Evolutionary conservation across 2,329 filamentous ascomycete species (phyloP), one percentile per base, ranked within the genome.

Genomic region (Cadophora gregata): DNA sequence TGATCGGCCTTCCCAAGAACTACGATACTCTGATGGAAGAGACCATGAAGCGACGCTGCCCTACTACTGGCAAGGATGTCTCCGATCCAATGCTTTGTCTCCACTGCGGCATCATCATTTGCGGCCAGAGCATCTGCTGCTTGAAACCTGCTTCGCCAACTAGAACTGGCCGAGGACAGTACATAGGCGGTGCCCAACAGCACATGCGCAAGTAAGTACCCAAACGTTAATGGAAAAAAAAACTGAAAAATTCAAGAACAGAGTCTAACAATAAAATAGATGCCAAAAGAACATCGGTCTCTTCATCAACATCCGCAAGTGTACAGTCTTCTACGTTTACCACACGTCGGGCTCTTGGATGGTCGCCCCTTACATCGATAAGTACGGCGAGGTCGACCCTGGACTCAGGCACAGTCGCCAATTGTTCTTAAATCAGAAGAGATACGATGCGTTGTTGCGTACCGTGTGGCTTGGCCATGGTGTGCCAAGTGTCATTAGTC

Each of bases 231-330:
- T 10, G 42, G 2, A 33, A 56, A 6, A 55, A 5, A 33, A 56
- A 6, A n/a, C 33, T 25, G 19, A 36, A 10, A 19, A 19, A 25
- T 19, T 48, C 64, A 67, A 75, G 78, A 72, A 5, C 19, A 12
- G 21, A 47, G 1, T 78, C 64, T 25, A 56, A 50, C 9, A 53
- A 31, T 7, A 8, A 4, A 27, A 62, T 31, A 96, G 93, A 74
- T 98, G 95, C 78, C 93, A 96, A 76, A 88, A 89, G 69, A 93
- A 93, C 73, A 89, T 97, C 58, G 96, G 96, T n/a, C 83, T 97
- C 38, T 98, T 96, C 81, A 90, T 99, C 78, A 97, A 97, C 78
- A 95, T 99, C 73, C 91, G 96, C 72, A 98, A 98, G 81, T 98
- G 96, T 81, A 93, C 91, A 72, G 89, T 97, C 48, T 88, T 97